Percentiles rank a stretch among this genome's conserved stretches.
Evolutionary conservation across 352 stramenopile species (phyloP).

Genomic region (Phytophthora boehmeriae): DNA sequence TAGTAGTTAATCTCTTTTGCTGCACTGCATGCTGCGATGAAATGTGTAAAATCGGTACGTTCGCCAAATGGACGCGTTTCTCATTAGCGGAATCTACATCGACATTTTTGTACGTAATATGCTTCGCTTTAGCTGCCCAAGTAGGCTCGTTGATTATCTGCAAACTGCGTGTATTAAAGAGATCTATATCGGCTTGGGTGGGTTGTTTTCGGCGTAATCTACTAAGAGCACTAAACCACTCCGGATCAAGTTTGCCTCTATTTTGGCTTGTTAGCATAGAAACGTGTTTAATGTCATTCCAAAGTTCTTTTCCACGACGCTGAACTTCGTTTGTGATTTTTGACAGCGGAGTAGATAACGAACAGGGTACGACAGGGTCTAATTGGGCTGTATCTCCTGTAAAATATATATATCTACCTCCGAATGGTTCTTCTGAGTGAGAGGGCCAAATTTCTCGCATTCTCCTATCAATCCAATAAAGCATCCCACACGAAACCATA

Average conservation of each 20-base stretch:
- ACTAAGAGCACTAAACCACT: slow-evolving; percentile 1
- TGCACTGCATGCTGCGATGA: slow-evolving; percentile 2
- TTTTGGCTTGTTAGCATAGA: not conserved
- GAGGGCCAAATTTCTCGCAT: no score
- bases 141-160: not conserved
- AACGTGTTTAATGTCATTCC: not conserved
- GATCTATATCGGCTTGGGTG: not conserved
- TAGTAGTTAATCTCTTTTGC: not conserved
- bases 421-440: no score
- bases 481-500: no score
- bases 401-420: no score
- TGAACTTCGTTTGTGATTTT: no score
- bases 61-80: not conserved
- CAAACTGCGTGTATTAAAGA: not conserved
- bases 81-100: not conserved
- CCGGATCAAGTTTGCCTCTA: not conserved
- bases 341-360: no score
- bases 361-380: no score
- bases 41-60: not conserved
- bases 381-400: no score
- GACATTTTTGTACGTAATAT: slow-evolving; percentile 1
- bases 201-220: not conserved
- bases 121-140: not conserved
- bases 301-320: slow-evolving; percentile 2
- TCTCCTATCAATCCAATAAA: no score